These are phyloP conservation scores for Coffea canephora DNA, from an alignment of 257 asterid species.

Conservation along the genomic window DNA sequence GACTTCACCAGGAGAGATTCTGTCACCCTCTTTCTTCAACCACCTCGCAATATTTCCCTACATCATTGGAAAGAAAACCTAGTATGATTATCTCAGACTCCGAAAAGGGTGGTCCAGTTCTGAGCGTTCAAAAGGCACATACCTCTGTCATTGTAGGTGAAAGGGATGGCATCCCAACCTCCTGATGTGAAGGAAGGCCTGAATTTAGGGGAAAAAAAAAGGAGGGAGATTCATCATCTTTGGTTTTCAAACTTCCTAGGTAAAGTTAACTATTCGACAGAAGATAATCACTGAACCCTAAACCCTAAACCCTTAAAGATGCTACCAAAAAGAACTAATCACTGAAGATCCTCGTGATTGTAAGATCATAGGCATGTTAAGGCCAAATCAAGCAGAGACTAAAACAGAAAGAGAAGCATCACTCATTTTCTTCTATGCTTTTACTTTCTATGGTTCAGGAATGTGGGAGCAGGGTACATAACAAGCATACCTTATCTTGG, in stretches of 20 bases:
- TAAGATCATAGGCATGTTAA: not conserved
- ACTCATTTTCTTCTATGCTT: not conserved
- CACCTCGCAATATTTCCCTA: constrained; percentile 98
- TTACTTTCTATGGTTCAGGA: not conserved
- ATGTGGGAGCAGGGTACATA: not conserved
- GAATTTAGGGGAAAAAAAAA: constrained; percentile 15
- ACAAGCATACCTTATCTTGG: not conserved
- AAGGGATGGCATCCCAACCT: constrained; percentile 98
- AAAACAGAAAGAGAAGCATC: not conserved
- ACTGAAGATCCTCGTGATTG: not conserved
- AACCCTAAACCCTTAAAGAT: too few relatives aligned
- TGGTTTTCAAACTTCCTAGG: not conserved
- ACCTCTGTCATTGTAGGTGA: constrained; percentile 99
- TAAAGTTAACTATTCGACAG: not conserved
- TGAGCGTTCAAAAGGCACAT: constrained; percentile 25
- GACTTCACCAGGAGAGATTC: constrained; percentile 92
- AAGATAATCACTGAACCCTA: not conserved
- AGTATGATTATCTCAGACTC: constrained; percentile 17
- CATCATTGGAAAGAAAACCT: constrained; percentile 23
- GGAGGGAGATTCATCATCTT: constrained; percentile 3
- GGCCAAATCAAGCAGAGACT: not conserved
- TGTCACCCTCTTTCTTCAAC: constrained; percentile 99
- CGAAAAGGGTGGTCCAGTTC: constrained; percentile 9
- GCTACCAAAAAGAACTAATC: not conserved
- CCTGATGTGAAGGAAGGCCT: constrained; percentile 97